phyloP scores from a whole-genome alignment of 108 stramenopile species.

The Hondaea fermentalgiana region DNA sequence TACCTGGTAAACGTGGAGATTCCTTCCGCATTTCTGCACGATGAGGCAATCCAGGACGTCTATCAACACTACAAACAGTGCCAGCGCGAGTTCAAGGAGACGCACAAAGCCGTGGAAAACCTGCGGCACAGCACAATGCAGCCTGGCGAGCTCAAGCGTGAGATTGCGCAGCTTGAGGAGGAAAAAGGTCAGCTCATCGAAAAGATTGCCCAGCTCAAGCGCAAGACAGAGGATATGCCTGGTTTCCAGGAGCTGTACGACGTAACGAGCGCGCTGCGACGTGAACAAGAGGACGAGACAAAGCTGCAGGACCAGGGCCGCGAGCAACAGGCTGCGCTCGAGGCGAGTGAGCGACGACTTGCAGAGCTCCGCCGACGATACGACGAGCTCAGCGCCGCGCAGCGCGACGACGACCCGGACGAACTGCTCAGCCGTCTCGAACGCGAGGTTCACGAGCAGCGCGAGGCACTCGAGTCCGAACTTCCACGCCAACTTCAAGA shows the following conservation, averaged over 20 bases:
- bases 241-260: slow-evolving; percentile 46
- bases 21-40: slow-evolving; percentile 56
- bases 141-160: slow-evolving; percentile 41
- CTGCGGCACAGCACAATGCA: slow-evolving; percentile 16
- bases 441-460: slow-evolving; percentile 9
- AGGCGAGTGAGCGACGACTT: slow-evolving; percentile 23
- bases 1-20: slow-evolving; percentile 62
- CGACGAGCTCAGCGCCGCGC: slow-evolving; percentile 10
- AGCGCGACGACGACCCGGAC: slow-evolving; percentile 29
- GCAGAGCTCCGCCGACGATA: slow-evolving; percentile 31
- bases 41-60: slow-evolving; percentile 47
- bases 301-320: slow-evolving; percentile 41
- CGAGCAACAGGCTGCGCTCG: slow-evolving; percentile 41
- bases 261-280: slow-evolving; percentile 48
- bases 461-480: slow-evolving; percentile 6
- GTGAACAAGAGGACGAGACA: slow-evolving; percentile 62
- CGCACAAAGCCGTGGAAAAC: slow-evolving; percentile 58
- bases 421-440: slow-evolving; percentile 26
- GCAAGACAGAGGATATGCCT: slow-evolving; percentile 31
- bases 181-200: slow-evolving; percentile 51
- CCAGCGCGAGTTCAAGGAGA: slow-evolving; percentile 62
- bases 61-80: slow-evolving; percentile 48
- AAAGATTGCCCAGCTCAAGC: slow-evolving; percentile 38
- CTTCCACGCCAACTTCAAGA: slow-evolving; percentile 31
- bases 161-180: slow-evolving; percentile 51